phyloP scores from a whole-genome alignment of 2,329 filamentous ascomycete species.

The Fusarium sp. region DNA sequence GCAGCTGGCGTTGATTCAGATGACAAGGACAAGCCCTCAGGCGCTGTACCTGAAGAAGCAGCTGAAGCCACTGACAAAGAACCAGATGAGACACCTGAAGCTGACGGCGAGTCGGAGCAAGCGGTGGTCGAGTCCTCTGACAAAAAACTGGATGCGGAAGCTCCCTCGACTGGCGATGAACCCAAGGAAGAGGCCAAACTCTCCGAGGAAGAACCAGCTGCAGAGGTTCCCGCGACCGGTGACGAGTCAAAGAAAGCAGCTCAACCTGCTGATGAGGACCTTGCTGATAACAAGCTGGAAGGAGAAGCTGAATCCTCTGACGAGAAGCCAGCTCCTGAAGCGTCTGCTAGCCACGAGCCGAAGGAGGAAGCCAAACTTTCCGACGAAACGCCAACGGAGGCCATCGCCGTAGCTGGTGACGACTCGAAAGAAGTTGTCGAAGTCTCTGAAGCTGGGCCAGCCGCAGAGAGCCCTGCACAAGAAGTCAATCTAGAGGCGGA shows the following conservation, averaged over 20 bases:
- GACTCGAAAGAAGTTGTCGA: conserved; percentile 1
- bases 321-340: background rate
- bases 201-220: conserved; percentile 11
- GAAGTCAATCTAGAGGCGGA: conserved; percentile 11
- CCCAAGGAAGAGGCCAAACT: conserved; percentile 6
- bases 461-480: background rate
- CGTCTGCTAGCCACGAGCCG: conserved; percentile 1
- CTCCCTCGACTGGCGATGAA: conserved; percentile 1
- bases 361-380: conserved; percentile 1
- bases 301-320: conserved; percentile 4
- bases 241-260: conserved; percentile 15
- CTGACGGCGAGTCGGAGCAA: background rate
- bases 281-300: background rate
- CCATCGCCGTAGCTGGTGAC: conserved; percentile 1
- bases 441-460: conserved; percentile 5
- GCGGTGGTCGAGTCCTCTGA: background rate
- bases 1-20: background rate
- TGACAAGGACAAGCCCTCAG: conserved; percentile 7
- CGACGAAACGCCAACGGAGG: background rate
- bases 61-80: conserved; percentile 9
- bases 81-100: background rate
- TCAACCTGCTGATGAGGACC: conserved; percentile 1
- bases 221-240: conserved; percentile 6
- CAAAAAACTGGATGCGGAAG: background rate
- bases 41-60: background rate